Percentiles rank a stretch among this genome's conserved stretches.
These are phyloP conservation scores for Hibiscus tridactylites DNA, from an alignment of 345 rosid species.

Conservation along the genomic window DNA sequence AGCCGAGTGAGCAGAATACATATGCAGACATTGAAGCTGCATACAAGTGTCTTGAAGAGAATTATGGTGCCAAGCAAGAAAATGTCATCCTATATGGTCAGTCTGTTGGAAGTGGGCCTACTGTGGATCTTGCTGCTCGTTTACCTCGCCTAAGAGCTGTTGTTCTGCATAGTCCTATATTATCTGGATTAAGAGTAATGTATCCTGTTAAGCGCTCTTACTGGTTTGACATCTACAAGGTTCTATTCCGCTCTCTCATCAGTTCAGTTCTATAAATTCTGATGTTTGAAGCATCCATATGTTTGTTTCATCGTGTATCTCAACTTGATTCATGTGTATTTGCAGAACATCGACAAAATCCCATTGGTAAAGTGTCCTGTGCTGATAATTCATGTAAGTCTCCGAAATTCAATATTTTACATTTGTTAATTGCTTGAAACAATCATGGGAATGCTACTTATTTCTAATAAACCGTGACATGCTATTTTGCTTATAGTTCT, in stretches of 20 bases:
- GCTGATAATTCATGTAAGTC: conserved; percentile 85
- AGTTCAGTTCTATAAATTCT: not conserved
- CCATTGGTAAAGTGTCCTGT: conserved; percentile 81
- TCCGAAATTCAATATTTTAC: not conserved
- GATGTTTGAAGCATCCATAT: conserved; percentile 4
- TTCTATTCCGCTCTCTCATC: conserved; percentile 16
- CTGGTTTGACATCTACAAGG: conserved; percentile 98
- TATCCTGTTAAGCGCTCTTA: conserved; percentile 85
- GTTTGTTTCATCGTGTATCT: not conserved
- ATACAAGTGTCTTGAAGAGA: conserved; percentile 83
- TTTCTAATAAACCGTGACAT: not conserved
- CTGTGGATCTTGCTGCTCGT: conserved; percentile 75
- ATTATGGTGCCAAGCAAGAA: conserved; percentile 76
- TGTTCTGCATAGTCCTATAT: conserved; percentile 87
- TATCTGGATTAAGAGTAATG: conserved; percentile 98
- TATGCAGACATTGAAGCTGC: conserved; percentile 97
- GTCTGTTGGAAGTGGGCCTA: conserved; percentile 95
- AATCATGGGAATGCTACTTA: not conserved
- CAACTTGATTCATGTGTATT: not conserved
- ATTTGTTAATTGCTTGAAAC: conserved; percentile 7
- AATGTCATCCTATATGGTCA: conserved; percentile 87
- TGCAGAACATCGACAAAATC: conserved; percentile 90
- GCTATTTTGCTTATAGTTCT: too few species aligned
- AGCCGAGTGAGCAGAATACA: conserved; percentile 87
- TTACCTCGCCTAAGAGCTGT: conserved; percentile 75